Percentiles rank a stretch among this genome's conserved stretches.
phyloP scores from a whole-genome alignment of 1,284 basidiomycete species.

The Cryptococcus wingfieldii region DNA sequence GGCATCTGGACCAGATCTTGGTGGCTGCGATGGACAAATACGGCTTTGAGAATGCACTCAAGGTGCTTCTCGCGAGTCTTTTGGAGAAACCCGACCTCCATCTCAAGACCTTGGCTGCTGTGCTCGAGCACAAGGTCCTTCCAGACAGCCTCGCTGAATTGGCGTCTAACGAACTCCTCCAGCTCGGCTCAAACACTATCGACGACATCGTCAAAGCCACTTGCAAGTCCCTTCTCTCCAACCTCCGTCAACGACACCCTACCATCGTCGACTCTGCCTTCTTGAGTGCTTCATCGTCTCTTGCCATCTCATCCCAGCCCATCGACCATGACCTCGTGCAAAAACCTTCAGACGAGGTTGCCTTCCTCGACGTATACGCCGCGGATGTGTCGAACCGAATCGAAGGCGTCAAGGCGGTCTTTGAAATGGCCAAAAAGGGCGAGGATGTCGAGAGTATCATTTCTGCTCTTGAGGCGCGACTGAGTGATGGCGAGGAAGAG shows the following conservation, averaged over 20 bases:
- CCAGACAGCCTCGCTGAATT: conserved; percentile 25
- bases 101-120: conserved; percentile 13
- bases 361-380: conserved; percentile 45
- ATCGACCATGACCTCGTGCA: conserved; percentile 16
- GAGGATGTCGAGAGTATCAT: conserved; percentile 36
- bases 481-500: conserved; percentile 59
- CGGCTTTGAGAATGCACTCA: conserved; percentile 34
- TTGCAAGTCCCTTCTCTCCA: conserved; percentile 28
- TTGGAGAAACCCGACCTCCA: conserved; percentile 17
- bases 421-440: conserved; percentile 20
- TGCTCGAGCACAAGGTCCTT: conserved; percentile 30
- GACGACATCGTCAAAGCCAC: conserved; percentile 17
- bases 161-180: conserved; percentile 26
- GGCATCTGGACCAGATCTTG: conserved; percentile 34
- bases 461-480: conserved; percentile 52
- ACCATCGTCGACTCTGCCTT: conserved; percentile 31
- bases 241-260: conserved; percentile 43
- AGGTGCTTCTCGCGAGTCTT: conserved; percentile 21
- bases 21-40: conserved; percentile 41
- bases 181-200: conserved; percentile 13
- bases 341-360: conserved; percentile 20
- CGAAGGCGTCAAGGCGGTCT: conserved; percentile 42
- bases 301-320: conserved; percentile 2
- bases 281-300: conserved; percentile 17
- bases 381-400: conserved; percentile 47